Base-by-base conservation (phyloP, 116 monocot genomes). In the Iris pallida region DNA sequence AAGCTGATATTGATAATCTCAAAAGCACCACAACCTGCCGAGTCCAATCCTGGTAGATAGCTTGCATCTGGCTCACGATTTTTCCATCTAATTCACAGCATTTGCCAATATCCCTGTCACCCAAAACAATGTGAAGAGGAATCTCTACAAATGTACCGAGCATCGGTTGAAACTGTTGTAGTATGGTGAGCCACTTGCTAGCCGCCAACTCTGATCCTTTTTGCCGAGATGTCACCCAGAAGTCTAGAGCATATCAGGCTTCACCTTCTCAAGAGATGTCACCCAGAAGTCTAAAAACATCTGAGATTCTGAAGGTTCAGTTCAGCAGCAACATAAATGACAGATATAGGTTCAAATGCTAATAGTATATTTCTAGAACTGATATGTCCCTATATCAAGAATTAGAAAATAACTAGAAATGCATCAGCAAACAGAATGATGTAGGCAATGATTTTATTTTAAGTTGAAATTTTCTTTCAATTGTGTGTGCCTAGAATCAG, bases 241-340 rank as follows among this genome's bases (percentile, higher is more conserved):
- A 91, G 76, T 17, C 87, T 54, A 55, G n/a, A 91, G 79, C 82
- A 91, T 82, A 69, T 91, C 84, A 3, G 84, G 84, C 55, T 82
- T 71, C 68, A 91, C 65, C 65, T 41, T 87, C 68, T 77, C 62
- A 57, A 82, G 68, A 13, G 91, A 84, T 63, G 79, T 91, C 87
- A 87, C 81, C 3, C 51, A 76, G 53, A 74, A 14, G 44, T 20
- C 40, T 13, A 1, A n/a, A n/a, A n/a, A n/a, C 53, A 56, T n/a
- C n/a, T n/a, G n/a, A n/a, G n/a, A n/a, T n/a, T 44, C 13, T 53
- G 42, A 60, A 47, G 61, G 14, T 61, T 45, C 52, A 59, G 20
- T 70, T 47, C 16, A 65, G 19, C 30, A 41, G 41, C 42, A 41
- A 49, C 12, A 16, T 47, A 0, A 55, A 12, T 59, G 45, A 45